Conservation (phyloP, 345 rosid species). For the Clarkia xantiana region DNA sequence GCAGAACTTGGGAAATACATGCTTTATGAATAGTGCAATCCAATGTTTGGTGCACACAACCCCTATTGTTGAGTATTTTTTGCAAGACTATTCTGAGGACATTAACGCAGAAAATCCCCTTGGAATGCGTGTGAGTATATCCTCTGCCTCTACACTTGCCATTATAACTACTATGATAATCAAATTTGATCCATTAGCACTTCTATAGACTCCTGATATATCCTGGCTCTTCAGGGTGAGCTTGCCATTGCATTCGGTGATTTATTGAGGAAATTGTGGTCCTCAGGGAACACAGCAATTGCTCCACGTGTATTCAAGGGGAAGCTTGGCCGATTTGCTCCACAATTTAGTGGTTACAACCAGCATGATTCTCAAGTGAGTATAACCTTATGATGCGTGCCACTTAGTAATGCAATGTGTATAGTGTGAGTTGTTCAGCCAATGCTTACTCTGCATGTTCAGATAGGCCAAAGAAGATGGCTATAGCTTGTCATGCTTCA, state of each 20-base stretch:
- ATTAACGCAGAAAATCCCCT: constrained; percentile 70
- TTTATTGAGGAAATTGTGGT: constrained; percentile 73
- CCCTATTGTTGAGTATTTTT: constrained; percentile 66
- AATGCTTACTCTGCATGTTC: no score
- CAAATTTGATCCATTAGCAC: no score
- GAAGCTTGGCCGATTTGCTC: constrained; percentile 77
- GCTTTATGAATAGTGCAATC: constrained; percentile 90
- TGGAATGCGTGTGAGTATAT: constrained; percentile 72
- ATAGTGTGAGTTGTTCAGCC: no score
- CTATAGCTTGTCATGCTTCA: no score
- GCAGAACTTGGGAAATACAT: constrained; percentile 91
- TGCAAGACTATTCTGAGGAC: constrained; percentile 63
- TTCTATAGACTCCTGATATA: constrained; percentile 14
- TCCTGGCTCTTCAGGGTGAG: constrained; percentile 59
- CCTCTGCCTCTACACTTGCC: constrained; percentile 7
- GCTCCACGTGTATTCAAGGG: constrained; percentile 75
- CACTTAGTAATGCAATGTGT: no score
- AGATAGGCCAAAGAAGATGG: background rate
- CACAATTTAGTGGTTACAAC: constrained; percentile 89
- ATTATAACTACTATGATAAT: background rate
- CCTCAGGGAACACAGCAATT: constrained; percentile 42
- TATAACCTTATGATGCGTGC: constrained; percentile 2
- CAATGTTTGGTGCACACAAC: constrained; percentile 92
- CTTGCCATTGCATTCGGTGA: constrained; percentile 85
- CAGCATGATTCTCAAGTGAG: constrained; percentile 97